Evolutionary conservation across 805 yeast species (phyloP).

Genomic region (Grigorovia transvaalensis): DNA sequence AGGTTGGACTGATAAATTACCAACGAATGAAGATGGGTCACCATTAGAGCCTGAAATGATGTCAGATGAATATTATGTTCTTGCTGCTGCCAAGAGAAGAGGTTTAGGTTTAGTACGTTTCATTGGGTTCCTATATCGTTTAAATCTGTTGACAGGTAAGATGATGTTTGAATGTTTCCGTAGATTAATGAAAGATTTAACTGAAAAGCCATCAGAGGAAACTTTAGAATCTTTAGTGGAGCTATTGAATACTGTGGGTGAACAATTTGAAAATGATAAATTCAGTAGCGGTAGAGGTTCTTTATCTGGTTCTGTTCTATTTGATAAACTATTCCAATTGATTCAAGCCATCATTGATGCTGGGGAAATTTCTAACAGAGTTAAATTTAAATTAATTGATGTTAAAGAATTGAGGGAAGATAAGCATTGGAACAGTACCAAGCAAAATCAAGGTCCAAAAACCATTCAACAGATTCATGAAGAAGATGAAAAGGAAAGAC

Average conservation of each 20-base stretch:
- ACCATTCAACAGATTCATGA: conserved; percentile 83
- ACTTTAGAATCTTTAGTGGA: conserved; percentile 81
- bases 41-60: conserved; percentile 74
- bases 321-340: conserved; percentile 50
- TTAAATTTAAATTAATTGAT: conserved; percentile 81
- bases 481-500: conserved; percentile 60
- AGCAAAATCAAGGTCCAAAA: conserved; percentile 78
- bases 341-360: conserved; percentile 44
- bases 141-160: conserved; percentile 61
- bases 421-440: conserved; percentile 52
- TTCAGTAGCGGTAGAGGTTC: conserved; percentile 25
- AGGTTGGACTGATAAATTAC: conserved; percentile 85
- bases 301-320: conserved; percentile 35
- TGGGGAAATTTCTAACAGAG: conserved; percentile 58
- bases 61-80: conserved; percentile 87
- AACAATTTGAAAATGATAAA: conserved; percentile 43
- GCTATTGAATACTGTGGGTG: conserved; percentile 77
- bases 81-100: conserved; percentile 92
- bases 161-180: conserved; percentile 68
- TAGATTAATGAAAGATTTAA: conserved; percentile 44
- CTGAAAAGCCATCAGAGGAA: conserved; percentile 71
- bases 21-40: conserved; percentile 71
- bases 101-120: conserved; percentile 93
- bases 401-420: conserved; percentile 64
- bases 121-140: conserved; percentile 84